Conservation (phyloP, 2,329 filamentous ascomycete species). For the Aspergillus tamarii region DNA sequence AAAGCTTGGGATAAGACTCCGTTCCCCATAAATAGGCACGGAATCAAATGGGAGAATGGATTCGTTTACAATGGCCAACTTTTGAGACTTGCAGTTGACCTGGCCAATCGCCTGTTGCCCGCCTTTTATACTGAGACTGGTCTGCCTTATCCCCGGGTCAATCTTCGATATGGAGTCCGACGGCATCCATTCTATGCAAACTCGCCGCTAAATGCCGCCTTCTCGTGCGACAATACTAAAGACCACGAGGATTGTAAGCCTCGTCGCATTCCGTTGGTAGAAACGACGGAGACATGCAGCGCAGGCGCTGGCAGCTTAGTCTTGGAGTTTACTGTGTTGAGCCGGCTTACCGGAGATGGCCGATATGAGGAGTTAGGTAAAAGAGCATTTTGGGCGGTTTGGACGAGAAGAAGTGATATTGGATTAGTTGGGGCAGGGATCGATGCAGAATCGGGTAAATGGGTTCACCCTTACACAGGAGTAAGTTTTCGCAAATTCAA, state of each 20-base stretch:
- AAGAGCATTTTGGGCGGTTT: constrained; percentile 96
- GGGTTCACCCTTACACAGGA: constrained; percentile 87
- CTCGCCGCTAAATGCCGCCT: constrained; percentile 69
- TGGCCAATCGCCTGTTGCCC: constrained; percentile 80
- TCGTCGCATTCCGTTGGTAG: constrained; percentile 46
- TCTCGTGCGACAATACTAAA: constrained; percentile 48
- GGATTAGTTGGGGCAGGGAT: constrained; percentile 89
- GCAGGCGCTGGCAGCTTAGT: constrained; percentile 95
- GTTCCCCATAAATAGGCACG: constrained; percentile 27
- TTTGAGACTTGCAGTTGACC: constrained; percentile 82
- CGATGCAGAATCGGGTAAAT: constrained; percentile 85
- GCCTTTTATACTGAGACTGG: constrained; percentile 91
- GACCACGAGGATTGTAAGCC: constrained; percentile 50
- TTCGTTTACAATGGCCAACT: constrained; percentile 89
- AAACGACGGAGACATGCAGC: constrained; percentile 95
- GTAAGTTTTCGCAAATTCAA: constrained; percentile 32
- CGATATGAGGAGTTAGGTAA: constrained; percentile 92
- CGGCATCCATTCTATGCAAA: constrained; percentile 78
- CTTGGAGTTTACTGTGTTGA: constrained; percentile 89
- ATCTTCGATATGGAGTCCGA: constrained; percentile 78
- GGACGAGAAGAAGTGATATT: constrained; percentile 81
- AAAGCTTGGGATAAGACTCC: constrained; percentile 44
- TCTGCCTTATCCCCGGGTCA: constrained; percentile 92
- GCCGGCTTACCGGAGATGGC: constrained; percentile 79
- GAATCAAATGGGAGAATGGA: constrained; percentile 73